Evolutionary conservation across 805 yeast genomes (phyloP).

Genomic region (Wickerhamiella parazyma): DNA sequence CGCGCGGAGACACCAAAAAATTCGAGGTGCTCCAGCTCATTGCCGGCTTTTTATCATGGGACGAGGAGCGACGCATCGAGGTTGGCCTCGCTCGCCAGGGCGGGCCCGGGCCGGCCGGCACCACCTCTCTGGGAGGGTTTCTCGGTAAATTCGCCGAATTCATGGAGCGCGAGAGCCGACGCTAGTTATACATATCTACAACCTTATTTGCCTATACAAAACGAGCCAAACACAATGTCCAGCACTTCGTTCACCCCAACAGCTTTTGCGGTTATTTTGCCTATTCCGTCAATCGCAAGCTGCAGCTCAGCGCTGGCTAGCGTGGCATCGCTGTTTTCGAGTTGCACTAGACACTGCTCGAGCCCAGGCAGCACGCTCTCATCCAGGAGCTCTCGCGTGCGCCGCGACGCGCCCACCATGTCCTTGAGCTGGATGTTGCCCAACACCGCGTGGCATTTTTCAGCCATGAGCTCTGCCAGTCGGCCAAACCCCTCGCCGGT

Average conservation of each 20-base stretch:
- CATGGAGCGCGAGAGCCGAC: conserved; percentile 22
- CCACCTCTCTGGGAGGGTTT: conserved; percentile 24
- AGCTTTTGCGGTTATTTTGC: conserved; percentile 80
- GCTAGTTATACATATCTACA: background rate
- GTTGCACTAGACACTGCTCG: conserved; percentile 25
- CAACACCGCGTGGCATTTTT: conserved; percentile 37
- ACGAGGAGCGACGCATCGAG: conserved; percentile 36
- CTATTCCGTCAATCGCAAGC: conserved; percentile 71
- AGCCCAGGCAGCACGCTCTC: conserved; percentile 69
- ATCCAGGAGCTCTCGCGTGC: conserved; percentile 62
- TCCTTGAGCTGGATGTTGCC: conserved; percentile 28
- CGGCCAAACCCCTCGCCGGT: conserved; percentile 41
- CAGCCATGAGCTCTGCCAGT: conserved; percentile 33
- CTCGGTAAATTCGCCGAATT: conserved; percentile 29
- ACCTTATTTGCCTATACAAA: conserved; percentile 79
- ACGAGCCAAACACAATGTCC: conserved; percentile 80
- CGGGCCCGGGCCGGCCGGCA: background rate
- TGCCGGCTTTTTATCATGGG: conserved; percentile 78
- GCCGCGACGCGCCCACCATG: conserved; percentile 52
- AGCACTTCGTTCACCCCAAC: conserved; percentile 82
- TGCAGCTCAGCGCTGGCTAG: conserved; percentile 66
- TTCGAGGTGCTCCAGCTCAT: conserved; percentile 82
- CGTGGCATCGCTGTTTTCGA: conserved; percentile 47
- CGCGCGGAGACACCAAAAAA: conserved; percentile 87
- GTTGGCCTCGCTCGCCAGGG: conserved; percentile 22